Conservation (phyloP, 805 yeast genomes). For the Lachancea sp. region DNA sequence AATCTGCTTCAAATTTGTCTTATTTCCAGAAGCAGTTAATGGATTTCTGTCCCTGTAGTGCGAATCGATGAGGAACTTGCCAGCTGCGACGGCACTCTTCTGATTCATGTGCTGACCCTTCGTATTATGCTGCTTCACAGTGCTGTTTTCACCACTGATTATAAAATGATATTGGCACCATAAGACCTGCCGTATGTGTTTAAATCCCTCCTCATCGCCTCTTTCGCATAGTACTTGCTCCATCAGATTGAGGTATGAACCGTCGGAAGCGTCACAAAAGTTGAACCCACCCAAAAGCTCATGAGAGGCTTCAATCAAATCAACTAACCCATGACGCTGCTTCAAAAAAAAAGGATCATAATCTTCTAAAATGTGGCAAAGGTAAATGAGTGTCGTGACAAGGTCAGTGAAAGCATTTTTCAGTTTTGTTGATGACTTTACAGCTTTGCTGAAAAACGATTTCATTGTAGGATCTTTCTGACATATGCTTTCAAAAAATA, state of each 20-base stretch:
- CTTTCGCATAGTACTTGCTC: constrained; percentile 47
- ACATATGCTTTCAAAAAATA: constrained; percentile 49
- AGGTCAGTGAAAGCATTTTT: constrained; percentile 39
- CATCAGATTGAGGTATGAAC: constrained; percentile 54
- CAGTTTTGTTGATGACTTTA: constrained; percentile 38
- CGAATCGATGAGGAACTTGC: constrained; percentile 34
- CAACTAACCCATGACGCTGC: constrained; percentile 30
- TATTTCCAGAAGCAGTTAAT: constrained; percentile 45
- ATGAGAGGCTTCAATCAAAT: constrained; percentile 55
- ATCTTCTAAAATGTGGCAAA: neutral
- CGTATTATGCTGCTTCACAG: constrained; percentile 62
- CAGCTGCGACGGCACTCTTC: constrained; percentile 26
- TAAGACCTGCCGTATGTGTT: constrained; percentile 69
- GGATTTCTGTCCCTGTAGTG: constrained; percentile 48
- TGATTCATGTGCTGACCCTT: constrained; percentile 35
- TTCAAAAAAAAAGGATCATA: neutral
- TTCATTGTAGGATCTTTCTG: constrained; percentile 33
- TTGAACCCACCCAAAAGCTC: constrained; percentile 62
- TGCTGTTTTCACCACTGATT: constrained; percentile 51
- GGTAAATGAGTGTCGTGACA: constrained; percentile 17
- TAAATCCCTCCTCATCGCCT: constrained; percentile 44
- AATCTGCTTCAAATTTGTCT: constrained; percentile 64
- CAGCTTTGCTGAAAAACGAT: constrained; percentile 41
- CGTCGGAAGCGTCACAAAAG: constrained; percentile 61
- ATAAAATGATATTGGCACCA: constrained; percentile 71